Evolutionary conservation across 768 basidiomycete genomes (phyloP), one percentile per base, ranked within the genome.

Genomic region (Butyriboletus loyo): DNA sequence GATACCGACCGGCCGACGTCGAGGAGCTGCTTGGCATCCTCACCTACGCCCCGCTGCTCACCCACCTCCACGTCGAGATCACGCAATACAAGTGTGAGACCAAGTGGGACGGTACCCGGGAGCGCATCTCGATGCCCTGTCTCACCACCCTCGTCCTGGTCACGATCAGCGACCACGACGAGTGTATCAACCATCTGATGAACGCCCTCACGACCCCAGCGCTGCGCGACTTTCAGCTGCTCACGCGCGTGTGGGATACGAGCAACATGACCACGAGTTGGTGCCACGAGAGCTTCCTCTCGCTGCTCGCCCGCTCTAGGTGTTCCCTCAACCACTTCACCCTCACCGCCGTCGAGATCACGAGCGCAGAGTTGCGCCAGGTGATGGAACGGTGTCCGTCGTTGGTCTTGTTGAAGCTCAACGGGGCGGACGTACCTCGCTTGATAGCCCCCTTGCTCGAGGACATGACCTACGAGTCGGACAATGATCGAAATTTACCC

Each of bases 181-280:
- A 49, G n/a, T 69, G 67, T 46, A 58, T 63, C 51, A 49, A 35
- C 43, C 61, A 69, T 7, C 25, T 68, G 6, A 43, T 65, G 42
- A 67, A 68, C 41, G 66, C 63, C 1, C 57, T 68, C 53, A n/a
- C 55, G 21, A 27, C 56, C 1, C 66, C 66, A 0, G 17, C 34
- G 13, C 45, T 68, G 17, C 67, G 67, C 50, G 66, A 68, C 41
- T 68, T 69, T 51, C 63, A 64, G 59, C 45, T 68, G 48, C 64
- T 68, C 45, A 67, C 66, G 30, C 66, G 66, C 25, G 66, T 67
- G n/a, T 67, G 66, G 66, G 66, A 67, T n/a, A 54, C 61, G 58
- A 66, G 66, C 55, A 28, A 2, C 5, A 68, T 67, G 66, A 38
- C 46, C 21, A 68, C 66, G 41, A 42, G 55, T 19, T 67, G 66